Evolutionary conservation across 352 stramenopile species (phyloP), one percentile per base, ranked within the genome.

Genomic region (Pythium sp.): DNA sequence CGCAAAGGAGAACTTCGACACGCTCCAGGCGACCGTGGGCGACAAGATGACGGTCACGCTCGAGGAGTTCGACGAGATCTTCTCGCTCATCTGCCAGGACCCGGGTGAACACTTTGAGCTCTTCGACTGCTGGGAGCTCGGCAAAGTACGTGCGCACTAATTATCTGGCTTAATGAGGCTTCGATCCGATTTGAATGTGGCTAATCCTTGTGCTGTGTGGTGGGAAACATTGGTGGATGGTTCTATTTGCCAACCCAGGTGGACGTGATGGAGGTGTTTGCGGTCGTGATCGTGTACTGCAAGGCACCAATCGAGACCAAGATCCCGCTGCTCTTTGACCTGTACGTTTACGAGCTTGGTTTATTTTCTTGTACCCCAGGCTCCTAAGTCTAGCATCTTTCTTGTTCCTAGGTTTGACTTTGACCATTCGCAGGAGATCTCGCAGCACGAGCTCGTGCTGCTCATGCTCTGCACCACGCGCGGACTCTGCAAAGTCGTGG

Each of bases 51-150:
- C 83, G 0, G 68, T 93, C 72, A 90, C 75, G 6, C 69, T 75
- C 8, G 81, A 89, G 5, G 81, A 93, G 58, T 93, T 93, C 58
- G 83, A 91, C 64, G 80, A 93, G 41, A 83, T 93, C 53, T 93
- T 93, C 59, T 89, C 83, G 46, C 77, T 92, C 55, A 79, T 92
- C 4, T 93, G 80, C 55, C 81, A 90, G 56, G 83, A 93, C 49
- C 66, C 85, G 32, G 22, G 71, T 7, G 82, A 91, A 36, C 85
- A 93, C 62, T 93, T 93, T 49, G 74, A 80, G 26, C 70, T 93
- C 22, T 91, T 91, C 41, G 82, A 90, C 61, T 82, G 65, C 30
- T 91, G 76, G 79, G 68, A 79, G 26, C 65, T 84, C 36, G 81
- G 74, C 73, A 88, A 90, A 71, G 82, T 89, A 26, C 32, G 64